Evolutionary conservation across 1,284 basidiomycete species (phyloP).

Genomic region (Moesziomyces globuligerus): DNA sequence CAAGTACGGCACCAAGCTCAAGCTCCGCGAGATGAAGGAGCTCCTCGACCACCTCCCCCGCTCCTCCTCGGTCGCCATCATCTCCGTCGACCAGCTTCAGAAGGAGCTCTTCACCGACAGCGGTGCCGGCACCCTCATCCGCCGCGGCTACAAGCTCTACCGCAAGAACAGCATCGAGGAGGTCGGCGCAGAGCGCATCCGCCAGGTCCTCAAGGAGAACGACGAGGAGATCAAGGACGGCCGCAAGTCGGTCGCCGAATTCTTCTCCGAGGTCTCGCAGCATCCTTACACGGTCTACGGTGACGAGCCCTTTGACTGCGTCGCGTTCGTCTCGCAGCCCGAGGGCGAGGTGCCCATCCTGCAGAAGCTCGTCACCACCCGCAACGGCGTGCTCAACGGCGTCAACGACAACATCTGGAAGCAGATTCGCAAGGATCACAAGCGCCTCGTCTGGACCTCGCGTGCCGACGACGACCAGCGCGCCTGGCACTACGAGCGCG

Average conservation of each 20-base stretch:
- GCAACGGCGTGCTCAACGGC: slow-evolving; percentile 88
- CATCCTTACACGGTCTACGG: slow-evolving; percentile 92
- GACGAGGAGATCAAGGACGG: slow-evolving; percentile 90
- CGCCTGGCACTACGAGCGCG: slow-evolving; percentile 98
- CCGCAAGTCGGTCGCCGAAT: slow-evolving; percentile 85
- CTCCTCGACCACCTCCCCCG: slow-evolving; percentile 97
- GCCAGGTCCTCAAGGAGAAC: slow-evolving; percentile 76
- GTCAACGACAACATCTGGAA: slow-evolving; percentile 98
- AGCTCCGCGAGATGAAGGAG: slow-evolving; percentile 99
- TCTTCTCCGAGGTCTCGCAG: slow-evolving; percentile 77
- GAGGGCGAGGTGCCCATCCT: slow-evolving; percentile 88
- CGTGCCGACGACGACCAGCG: slow-evolving; percentile 94
- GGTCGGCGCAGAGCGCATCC: slow-evolving; percentile 88
- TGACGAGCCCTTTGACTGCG: slow-evolving; percentile 94
- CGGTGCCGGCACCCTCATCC: slow-evolving; percentile 96
- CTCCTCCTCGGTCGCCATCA: slow-evolving; percentile 97
- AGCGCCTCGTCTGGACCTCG: slow-evolving; percentile 94
- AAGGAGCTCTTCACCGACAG: slow-evolving; percentile 99
- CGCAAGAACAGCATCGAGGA: slow-evolving; percentile 83
- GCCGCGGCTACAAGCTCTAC: slow-evolving; percentile 97
- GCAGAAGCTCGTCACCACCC: slow-evolving; percentile 88
- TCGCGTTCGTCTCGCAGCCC: slow-evolving; percentile 93
- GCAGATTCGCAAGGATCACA: slow-evolving; percentile 93
- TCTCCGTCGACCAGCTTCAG: slow-evolving; percentile 90
- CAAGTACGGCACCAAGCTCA: slow-evolving; percentile 98